Percentiles rank a stretch among this genome's conserved stretches.
Conservation (phyloP, 2,329 filamentous ascomycete genomes). For the Apiospora koreana region DNA sequence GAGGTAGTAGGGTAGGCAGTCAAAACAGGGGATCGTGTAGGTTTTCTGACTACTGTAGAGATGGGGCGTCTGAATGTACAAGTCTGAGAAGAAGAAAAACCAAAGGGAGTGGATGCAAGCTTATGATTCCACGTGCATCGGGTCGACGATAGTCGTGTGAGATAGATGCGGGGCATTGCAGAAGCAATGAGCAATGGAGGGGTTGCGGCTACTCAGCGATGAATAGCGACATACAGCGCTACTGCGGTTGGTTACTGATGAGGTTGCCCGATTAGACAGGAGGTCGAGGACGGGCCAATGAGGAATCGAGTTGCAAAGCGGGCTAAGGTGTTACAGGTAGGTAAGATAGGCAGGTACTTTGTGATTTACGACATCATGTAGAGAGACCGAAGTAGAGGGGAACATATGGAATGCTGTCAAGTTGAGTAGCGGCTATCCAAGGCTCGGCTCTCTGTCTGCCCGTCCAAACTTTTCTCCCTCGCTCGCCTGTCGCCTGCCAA, state of each 20-base stretch:
- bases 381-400: background rate
- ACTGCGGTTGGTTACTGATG: background rate
- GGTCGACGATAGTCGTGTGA: constrained; percentile 17
- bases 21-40: background rate
- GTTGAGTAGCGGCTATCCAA: too few species aligned
- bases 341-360: background rate
- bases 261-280: background rate
- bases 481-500: background rate
- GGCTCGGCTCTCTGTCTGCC: background rate
- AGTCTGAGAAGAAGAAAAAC: constrained; percentile 10
- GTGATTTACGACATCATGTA: too few species aligned
- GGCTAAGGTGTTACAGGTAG: constrained; percentile 11
- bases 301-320: constrained; percentile 13
- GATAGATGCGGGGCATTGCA: constrained; percentile 25
- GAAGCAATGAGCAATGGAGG: constrained; percentile 1
- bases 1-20: background rate
- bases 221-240: background rate
- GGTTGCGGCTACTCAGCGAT: background rate
- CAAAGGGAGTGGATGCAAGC: constrained; percentile 8
- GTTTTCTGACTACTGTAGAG: background rate
- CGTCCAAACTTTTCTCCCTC: background rate
- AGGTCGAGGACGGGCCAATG: constrained; percentile 17
- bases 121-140: background rate
- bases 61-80: background rate
- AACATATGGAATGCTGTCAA: too few species aligned